Evolutionary conservation across 169 alveolate species (phyloP).

Genomic region (Plasmodium ovale): DNA sequence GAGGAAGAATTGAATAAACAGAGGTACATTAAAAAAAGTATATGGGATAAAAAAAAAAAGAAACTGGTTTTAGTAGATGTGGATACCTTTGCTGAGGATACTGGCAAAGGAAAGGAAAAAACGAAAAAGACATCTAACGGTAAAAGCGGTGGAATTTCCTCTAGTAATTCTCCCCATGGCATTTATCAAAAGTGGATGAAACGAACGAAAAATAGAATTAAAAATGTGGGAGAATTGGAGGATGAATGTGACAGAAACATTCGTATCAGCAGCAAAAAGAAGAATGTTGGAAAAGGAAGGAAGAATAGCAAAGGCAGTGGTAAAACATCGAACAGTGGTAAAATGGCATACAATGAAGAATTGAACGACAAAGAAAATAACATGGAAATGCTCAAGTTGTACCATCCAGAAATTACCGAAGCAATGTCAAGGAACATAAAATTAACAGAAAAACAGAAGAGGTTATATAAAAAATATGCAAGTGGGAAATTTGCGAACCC

Average conservation of each 20-base stretch:
- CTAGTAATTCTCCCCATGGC: slow-evolving; percentile 32
- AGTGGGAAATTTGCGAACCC: slow-evolving; percentile 33
- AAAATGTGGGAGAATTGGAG: slow-evolving; percentile 82
- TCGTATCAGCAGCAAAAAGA: neutral
- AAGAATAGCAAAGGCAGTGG: neutral
- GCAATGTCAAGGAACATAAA: slow-evolving; percentile 72
- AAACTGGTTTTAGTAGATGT: slow-evolving; percentile 65
- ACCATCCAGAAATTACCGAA: slow-evolving; percentile 78
- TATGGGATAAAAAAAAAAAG: slow-evolving; percentile 79
- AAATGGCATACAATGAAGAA: neutral
- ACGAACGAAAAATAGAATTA: slow-evolving; percentile 77
- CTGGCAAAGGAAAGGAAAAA: slow-evolving; percentile 27
- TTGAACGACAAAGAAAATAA: neutral
- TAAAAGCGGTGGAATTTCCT: slow-evolving; percentile 29
- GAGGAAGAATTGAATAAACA: slow-evolving; percentile 78
- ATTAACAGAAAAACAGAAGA: slow-evolving; percentile 78
- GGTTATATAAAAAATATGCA: slow-evolving; percentile 61
- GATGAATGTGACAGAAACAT: slow-evolving; percentile 23
- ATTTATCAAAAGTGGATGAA: slow-evolving; percentile 81
- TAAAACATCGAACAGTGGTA: neutral
- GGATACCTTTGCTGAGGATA: slow-evolving; percentile 72
- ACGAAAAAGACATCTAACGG: slow-evolving; percentile 36
- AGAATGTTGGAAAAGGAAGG: neutral
- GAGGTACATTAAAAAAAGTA: slow-evolving; percentile 74
- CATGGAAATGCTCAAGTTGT: slow-evolving; percentile 17